Percentiles rank a stretch among this genome's conserved stretches.
These are phyloP conservation scores for Fraxinus nigra DNA, from an alignment of 305 asterid genomes.

Conservation along the genomic window DNA sequence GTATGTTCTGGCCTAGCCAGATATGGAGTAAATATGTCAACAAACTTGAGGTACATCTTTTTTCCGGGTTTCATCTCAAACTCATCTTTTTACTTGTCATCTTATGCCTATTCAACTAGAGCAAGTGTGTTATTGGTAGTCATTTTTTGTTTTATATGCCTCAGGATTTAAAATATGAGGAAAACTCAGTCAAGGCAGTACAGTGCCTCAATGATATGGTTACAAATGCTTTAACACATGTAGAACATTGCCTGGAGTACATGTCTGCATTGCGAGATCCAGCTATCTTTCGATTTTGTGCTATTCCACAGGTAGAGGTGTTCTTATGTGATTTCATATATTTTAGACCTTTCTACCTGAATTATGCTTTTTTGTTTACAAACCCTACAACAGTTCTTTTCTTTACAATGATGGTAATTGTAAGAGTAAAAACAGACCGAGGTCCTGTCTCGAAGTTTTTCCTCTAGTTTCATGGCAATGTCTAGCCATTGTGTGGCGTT, in stretches of 20 bases:
- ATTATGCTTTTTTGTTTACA: not conserved
- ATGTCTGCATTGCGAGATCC: conserved; percentile 74
- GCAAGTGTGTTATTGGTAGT: not conserved
- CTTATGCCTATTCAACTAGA: not conserved
- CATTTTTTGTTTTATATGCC: conserved; percentile 11
- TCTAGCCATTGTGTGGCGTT: not conserved
- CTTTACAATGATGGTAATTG: not conserved
- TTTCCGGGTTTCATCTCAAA: not conserved
- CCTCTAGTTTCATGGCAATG: not conserved
- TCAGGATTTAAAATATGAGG: conserved; percentile 87
- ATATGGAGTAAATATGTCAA: conserved; percentile 91
- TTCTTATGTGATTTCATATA: not conserved
- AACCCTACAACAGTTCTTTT: not conserved
- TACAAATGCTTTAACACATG: conserved; percentile 80
- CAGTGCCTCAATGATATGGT: conserved; percentile 97
- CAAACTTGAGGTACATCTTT: conserved; percentile 78
- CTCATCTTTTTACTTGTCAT: not conserved
- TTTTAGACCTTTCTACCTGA: not conserved
- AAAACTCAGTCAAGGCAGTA: conserved; percentile 89
- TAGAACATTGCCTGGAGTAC: conserved; percentile 75
- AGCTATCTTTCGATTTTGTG: conserved; percentile 90
- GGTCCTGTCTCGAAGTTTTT: not conserved
- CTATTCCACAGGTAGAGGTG: conserved; percentile 17
- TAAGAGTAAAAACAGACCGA: not conserved
- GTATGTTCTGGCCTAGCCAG: conserved; percentile 99